These are phyloP conservation scores for Starmerella davenportii DNA, from an alignment of 805 yeast genomes.

Conservation along the genomic window DNA sequence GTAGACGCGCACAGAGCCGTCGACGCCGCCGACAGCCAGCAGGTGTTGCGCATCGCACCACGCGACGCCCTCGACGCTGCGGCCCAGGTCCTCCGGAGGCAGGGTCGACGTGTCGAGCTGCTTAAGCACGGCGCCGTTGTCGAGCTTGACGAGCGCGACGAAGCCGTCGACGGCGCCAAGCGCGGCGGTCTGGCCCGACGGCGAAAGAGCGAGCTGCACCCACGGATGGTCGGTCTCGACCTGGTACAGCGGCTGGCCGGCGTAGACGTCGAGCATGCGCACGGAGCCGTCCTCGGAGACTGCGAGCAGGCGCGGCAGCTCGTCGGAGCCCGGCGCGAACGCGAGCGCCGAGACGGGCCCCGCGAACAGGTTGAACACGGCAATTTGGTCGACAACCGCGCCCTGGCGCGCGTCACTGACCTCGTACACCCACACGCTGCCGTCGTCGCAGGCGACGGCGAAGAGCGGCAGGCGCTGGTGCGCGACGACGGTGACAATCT, in stretches of 20 bases:
- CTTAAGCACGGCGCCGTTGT: constrained; percentile 53
- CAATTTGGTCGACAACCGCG: constrained; percentile 5
- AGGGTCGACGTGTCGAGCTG: constrained; percentile 31
- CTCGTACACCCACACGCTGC: constrained; percentile 86
- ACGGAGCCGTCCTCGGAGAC: constrained; percentile 73
- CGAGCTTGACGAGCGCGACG: constrained; percentile 57
- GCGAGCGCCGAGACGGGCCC: constrained; percentile 63
- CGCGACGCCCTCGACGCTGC: constrained; percentile 60
- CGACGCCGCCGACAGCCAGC: constrained; percentile 75
- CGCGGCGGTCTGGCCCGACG: constrained; percentile 41
- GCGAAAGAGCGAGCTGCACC: constrained; percentile 48
- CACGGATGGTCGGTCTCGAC: constrained; percentile 46
- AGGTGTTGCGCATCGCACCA: constrained; percentile 55
- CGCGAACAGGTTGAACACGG: constrained; percentile 40
- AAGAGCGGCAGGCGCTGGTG: constrained; percentile 65
- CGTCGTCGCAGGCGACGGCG: constrained; percentile 74
- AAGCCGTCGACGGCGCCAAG: constrained; percentile 81
- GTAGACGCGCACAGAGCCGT: constrained; percentile 67
- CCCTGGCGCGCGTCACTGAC: constrained; percentile 30
- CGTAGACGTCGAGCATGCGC: constrained; percentile 77
- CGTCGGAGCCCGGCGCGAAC: constrained; percentile 49
- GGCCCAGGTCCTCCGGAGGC: constrained; percentile 29
- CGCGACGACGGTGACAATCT: constrained; percentile 61
- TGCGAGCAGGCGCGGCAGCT: constrained; percentile 48
- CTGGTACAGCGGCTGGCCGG: constrained; percentile 44